Evolutionary conservation across 495 filamentous ascomycete genomes (phyloP).

Genomic region (Daldinia decipiens): DNA sequence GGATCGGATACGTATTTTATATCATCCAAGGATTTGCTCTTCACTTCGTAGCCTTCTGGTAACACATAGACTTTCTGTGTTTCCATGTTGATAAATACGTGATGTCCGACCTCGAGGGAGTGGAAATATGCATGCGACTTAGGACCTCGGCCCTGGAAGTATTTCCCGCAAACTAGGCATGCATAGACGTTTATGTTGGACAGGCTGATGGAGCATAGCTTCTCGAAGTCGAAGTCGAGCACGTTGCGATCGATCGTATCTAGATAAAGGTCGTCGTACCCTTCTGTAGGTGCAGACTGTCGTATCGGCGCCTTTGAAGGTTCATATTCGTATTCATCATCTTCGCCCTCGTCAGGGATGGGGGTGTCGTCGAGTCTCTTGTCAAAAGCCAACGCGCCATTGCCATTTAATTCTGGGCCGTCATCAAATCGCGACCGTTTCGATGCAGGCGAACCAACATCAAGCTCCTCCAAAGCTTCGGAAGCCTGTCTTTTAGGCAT

Average conservation of each 20-base stretch:
- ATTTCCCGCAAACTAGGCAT: constrained; percentile 96
- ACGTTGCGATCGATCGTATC: constrained; percentile 93
- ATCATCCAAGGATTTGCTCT: constrained; percentile 94
- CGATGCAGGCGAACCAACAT: constrained; percentile 72
- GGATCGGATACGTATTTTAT: constrained; percentile 99
- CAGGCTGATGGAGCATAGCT: constrained; percentile 92
- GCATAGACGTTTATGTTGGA: constrained; percentile 99
- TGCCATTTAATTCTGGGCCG: constrained; percentile 52
- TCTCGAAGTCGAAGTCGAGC: constrained; percentile 97
- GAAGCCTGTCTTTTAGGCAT: constrained; percentile 85
- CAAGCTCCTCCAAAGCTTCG: constrained; percentile 75
- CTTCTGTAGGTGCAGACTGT: constrained; percentile 82
- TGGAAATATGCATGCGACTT: constrained; percentile 98
- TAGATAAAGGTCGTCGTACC: constrained; percentile 95
- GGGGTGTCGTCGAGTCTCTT: constrained; percentile 56
- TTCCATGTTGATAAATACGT: constrained; percentile 97
- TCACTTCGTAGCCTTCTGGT: constrained; percentile 96
- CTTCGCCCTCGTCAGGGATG: constrained; percentile 46
- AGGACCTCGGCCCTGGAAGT: constrained; percentile 92
- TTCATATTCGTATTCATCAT: constrained; percentile 59
- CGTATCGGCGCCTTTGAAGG: constrained; percentile 61
- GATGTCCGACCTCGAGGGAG: constrained; percentile 91
- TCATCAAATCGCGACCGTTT: constrained; percentile 79
- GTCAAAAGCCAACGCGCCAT: constrained; percentile 44
- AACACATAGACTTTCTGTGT: constrained; percentile 95